Percentiles rank a stretch among this genome's conserved stretches.
phyloP scores from a whole-genome alignment of 208 protist genomes.

The Wallacemonas sp. region DNA sequence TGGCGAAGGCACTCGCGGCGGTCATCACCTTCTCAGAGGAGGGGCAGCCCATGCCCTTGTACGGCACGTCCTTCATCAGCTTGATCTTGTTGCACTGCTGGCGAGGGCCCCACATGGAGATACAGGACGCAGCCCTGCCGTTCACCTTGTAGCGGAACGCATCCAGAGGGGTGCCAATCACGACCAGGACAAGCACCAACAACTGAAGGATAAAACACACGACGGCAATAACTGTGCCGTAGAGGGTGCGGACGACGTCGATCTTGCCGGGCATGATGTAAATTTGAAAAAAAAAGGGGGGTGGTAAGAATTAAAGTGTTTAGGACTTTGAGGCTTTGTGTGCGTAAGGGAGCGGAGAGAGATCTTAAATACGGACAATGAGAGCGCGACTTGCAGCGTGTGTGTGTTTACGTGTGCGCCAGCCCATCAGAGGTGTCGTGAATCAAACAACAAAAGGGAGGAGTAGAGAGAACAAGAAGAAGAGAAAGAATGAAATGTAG shows the following conservation, averaged over 20 bases:
- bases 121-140: slow-evolving; percentile 14
- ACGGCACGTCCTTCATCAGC: not conserved
- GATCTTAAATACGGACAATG: no score
- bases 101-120: slow-evolving; percentile 39
- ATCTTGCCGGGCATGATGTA: not conserved
- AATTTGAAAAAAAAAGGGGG: no score
- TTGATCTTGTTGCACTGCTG: slow-evolving; percentile 23
- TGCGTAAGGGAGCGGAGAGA: no score
- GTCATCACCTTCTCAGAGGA: slow-evolving; percentile 23
- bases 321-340: no score
- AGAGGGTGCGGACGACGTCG: not conserved
- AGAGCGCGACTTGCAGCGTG: no score
- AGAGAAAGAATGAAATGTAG: not conserved
- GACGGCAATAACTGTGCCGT: slow-evolving; percentile 10
- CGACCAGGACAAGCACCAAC: slow-evolving; percentile 35
- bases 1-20: slow-evolving; percentile 33
- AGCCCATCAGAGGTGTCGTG: no score
- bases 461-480: not conserved
- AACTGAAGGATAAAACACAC: slow-evolving; percentile 23
- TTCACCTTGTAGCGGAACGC: slow-evolving; percentile 17
- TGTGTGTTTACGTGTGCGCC: no score
- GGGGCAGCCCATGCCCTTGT: slow-evolving; percentile 28
- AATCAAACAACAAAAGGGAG: no score
- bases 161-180: slow-evolving; percentile 39
- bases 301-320: no score